Evolutionary conservation across 495 filamentous ascomycete genomes (phyloP).

Genomic region (Tuber borchii): DNA sequence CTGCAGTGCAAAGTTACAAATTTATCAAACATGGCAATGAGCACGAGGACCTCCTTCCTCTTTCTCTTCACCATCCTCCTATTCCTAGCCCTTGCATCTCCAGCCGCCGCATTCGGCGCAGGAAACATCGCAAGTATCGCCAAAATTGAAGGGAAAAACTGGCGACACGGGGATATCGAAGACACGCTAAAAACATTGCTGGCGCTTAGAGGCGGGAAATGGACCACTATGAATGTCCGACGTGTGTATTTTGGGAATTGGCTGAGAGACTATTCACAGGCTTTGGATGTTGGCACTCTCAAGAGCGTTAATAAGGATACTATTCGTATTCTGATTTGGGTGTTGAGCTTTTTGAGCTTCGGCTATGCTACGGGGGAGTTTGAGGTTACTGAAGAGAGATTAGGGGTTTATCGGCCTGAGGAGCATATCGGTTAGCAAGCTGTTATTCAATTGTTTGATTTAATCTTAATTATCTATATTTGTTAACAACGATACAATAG

Average conservation of each 20-base stretch:
- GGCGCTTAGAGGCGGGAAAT: constrained; percentile 85
- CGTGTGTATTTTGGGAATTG: constrained; percentile 89
- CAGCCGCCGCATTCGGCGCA: constrained; percentile 75
- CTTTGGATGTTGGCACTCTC: constrained; percentile 84
- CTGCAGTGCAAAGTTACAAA: neutral
- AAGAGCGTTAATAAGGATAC: constrained; percentile 84
- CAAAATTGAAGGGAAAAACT: constrained; percentile 88
- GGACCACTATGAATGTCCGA: constrained; percentile 82
- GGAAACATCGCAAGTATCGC: constrained; percentile 95
- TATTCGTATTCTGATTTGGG: constrained; percentile 84
- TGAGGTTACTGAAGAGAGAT: constrained; percentile 83
- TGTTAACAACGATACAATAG: constrained; percentile 28
- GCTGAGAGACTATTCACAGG: constrained; percentile 74
- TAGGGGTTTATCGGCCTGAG: constrained; percentile 89
- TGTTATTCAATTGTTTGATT: neutral
- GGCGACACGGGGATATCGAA: constrained; percentile 72
- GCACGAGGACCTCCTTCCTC: constrained; percentile 42
- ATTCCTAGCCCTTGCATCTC: constrained; percentile 53
- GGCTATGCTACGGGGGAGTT: constrained; percentile 97
- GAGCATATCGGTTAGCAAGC: constrained; percentile 69
- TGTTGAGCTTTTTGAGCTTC: constrained; percentile 84
- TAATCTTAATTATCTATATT: neutral
- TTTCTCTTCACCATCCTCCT: constrained; percentile 51
- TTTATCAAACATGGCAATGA: constrained; percentile 22
- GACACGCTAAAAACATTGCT: constrained; percentile 85